These are phyloP conservation scores for Penicillium sp. DNA, from an alignment of 2,329 filamentous ascomycete species.

Conservation along the genomic window DNA sequence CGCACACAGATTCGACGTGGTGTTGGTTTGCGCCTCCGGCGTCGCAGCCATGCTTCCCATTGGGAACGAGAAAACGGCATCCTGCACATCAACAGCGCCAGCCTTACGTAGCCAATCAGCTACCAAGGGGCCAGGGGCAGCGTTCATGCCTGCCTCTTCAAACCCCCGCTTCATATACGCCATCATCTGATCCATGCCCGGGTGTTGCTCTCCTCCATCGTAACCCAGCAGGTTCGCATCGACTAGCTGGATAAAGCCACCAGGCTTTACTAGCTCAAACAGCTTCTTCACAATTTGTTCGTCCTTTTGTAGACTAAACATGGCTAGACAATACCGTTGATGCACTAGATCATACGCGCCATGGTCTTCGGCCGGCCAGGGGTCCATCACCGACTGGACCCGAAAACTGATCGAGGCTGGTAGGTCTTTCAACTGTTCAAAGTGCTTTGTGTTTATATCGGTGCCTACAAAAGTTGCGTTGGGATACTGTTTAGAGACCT, in stretches of 20 bases:
- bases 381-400: background rate
- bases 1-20: background rate
- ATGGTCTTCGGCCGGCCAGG: background rate
- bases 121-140: background rate
- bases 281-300: background rate
- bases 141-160: background rate
- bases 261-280: background rate
- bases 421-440: conserved; percentile 1
- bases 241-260: background rate
- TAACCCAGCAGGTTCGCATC: background rate
- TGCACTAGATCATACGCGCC: background rate
- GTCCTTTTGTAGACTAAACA: background rate
- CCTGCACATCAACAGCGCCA: background rate
- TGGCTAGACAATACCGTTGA: conserved; percentile 1
- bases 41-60: background rate
- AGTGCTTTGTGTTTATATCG: background rate
- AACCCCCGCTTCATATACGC: conserved; percentile 1
- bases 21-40: background rate
- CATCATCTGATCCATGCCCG: conserved; percentile 3
- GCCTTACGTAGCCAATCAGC: background rate
- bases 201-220: background rate
- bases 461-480: background rate
- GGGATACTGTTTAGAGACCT: background rate
- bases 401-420: background rate
- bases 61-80: background rate